Conservation (phyloP, 2,329 filamentous ascomycete species). For the Emmonsia crescens region DNA sequence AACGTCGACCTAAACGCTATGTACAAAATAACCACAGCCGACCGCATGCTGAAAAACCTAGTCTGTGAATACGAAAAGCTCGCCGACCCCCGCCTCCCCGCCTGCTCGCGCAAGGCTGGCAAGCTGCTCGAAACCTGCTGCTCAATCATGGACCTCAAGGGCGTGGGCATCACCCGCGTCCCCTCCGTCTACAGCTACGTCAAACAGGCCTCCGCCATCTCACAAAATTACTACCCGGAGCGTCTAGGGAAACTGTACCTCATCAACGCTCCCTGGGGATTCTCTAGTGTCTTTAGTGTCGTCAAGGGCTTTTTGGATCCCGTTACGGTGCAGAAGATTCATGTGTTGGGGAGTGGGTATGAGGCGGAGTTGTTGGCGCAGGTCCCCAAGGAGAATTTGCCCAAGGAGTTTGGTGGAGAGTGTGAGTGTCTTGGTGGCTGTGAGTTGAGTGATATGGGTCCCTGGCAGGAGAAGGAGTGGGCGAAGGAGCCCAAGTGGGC, state of each 20-base stretch:
- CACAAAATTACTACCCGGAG: constrained; percentile 98
- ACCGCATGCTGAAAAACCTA: constrained; percentile 93
- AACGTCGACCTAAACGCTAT: constrained; percentile 83
- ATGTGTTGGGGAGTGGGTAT: constrained; percentile 73
- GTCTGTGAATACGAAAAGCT: constrained; percentile 97
- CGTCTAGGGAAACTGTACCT: constrained; percentile 90
- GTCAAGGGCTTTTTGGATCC: constrained; percentile 94
- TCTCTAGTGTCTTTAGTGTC: constrained; percentile 71
- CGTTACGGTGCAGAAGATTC: constrained; percentile 92
- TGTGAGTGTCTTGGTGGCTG: constrained; percentile 80
- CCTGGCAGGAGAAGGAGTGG: constrained; percentile 54
- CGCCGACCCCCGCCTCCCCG: constrained; percentile 81
- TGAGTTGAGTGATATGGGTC: constrained; percentile 75
- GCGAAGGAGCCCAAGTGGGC: constrained; percentile 36
- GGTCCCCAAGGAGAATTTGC: constrained; percentile 81
- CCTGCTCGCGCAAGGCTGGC: constrained; percentile 85
- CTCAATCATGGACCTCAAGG: constrained; percentile 96
- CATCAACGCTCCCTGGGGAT: constrained; percentile 97
- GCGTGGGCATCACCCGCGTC: constrained; percentile 72
- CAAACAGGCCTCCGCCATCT: constrained; percentile 72
- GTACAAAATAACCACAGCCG: constrained; percentile 82
- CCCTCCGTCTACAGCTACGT: constrained; percentile 82
- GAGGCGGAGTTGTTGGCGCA: constrained; percentile 74
- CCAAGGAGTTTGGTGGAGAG: constrained; percentile 69
- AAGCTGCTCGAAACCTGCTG: constrained; percentile 93